Conservation (phyloP, 306 rosid species). For the Canavalia gladiata region DNA sequence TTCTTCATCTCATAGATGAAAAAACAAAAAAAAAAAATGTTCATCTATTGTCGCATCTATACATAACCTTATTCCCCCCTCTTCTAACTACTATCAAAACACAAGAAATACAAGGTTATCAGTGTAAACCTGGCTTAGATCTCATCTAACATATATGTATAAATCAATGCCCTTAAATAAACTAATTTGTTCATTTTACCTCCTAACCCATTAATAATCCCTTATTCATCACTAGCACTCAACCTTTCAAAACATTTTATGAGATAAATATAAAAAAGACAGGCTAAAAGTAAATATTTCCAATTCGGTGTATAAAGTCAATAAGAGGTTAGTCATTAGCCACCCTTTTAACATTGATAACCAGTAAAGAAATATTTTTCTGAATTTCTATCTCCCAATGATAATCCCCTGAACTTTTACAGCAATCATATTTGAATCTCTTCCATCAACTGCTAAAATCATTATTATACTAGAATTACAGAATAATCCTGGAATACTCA, state of each 20-base stretch:
- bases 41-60: not conserved
- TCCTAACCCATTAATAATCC: too few relatives aligned
- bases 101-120: too few relatives aligned
- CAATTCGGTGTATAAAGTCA: not conserved
- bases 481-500: not conserved
- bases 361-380: not conserved
- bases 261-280: not conserved
- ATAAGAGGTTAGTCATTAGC: not conserved
- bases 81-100: too few relatives aligned
- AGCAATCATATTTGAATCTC: slow-evolving; percentile 1
- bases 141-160: not conserved
- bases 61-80: too few relatives aligned
- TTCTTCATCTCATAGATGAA: too few relatives aligned
- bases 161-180: not conserved
- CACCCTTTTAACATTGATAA: not conserved
- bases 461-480: not conserved
- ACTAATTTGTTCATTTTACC: too few relatives aligned
- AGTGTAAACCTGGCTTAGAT: too few relatives aligned
- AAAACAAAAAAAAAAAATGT: not conserved
- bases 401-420: not conserved
- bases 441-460: slow-evolving; percentile 19
- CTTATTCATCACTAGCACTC: too few relatives aligned
- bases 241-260: too few relatives aligned
- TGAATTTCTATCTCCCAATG: not conserved
- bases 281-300: not conserved